Base-by-base conservation (phyloP, 1,284 basidiomycete species). In the Irpex sp. region DNA sequence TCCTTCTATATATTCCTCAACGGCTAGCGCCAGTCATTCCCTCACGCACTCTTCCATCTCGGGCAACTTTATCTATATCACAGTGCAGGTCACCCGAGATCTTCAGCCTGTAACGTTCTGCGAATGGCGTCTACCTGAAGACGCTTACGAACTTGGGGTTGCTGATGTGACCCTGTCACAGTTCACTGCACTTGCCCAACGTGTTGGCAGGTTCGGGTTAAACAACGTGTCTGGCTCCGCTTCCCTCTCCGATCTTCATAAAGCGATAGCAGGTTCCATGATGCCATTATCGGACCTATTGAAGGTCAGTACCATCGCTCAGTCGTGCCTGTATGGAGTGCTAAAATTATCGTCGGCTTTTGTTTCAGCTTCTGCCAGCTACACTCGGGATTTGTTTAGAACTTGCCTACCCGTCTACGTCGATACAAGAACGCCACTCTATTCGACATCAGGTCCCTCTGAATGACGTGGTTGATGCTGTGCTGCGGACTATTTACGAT, bases 1-100 rank as follows among this genome's bases (percentile, higher is more conserved):
- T 6, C 88, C 87, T 21, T 82, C 88, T 2, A 79, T 80, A 53
- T 80, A 82, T 61, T 80, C 82, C 23, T 74, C 78, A 16, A 73
- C 75, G 19, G 75, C 75, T 57, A 73, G 72, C 8, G 74, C 77
- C n/a, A 54, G 33, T 36, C 84, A 84, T 66, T 82, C 86, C 28
- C 78, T 91, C 59, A 94, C 91, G 0, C 84, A 94, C 47, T 94
- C 94, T 4, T 96, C 94, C 5, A 81, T 98, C 12, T 86, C 87
- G 18, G 96, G 96, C 45, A 88, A 87, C 67, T 97, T 96, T 74
- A 78, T 97, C 45, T 89, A 93, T 67, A 79, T 93, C 48, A 83
- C 88, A 19, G 87, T 99, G 5, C 97, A 99, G 75, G 91, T 98
- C 59, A 98, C 96, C 3, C 85, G 87, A 63, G 96, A 99, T 73